These are phyloP conservation scores for Daucus carota DNA, from an alignment of 129 eudicot genomes.

Conservation along the genomic window DH1_v3.0 NC_030384.2:44810001-44810500, in stretches of 20 bases:
- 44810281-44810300: conserved; percentile 97
- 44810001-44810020: conserved; percentile 81
- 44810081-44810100: conserved; percentile 94
- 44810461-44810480: conserved; percentile 64
- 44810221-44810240: conserved; percentile 79
- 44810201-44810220: background rate
- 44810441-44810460: conserved; percentile 84
- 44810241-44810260: conserved; percentile 94
- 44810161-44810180: too few species aligned
- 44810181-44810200: background rate
- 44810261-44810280: conserved; percentile 79
- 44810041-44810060: conserved; percentile 76
- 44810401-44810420: background rate
- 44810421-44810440: background rate
- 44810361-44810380: background rate
- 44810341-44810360: conserved; percentile 66
- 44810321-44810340: conserved; percentile 86
- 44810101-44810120: conserved; percentile 12
- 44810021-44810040: conserved; percentile 70
- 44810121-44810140: background rate
- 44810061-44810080: conserved; percentile 72
- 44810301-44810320: conserved; percentile 99
- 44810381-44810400: background rate
- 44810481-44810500: conserved; percentile 68
- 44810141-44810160: background rate